Evolutionary conservation across 2,329 filamentous ascomycete species (phyloP).

Genomic region (Thielaviopsis populi): DNA sequence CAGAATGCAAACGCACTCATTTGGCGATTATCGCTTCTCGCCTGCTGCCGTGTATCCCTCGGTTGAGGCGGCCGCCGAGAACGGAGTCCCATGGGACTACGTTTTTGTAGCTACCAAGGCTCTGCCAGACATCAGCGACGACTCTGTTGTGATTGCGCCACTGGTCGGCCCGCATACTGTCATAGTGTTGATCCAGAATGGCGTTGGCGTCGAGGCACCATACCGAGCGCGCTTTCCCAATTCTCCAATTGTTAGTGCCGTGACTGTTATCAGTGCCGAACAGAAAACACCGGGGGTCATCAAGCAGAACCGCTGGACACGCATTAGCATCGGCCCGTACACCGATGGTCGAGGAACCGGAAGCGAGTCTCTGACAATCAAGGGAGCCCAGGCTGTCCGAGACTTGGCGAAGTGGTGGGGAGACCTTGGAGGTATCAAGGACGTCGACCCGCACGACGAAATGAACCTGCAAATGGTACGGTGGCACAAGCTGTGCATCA

Average conservation of each 20-base stretch:
- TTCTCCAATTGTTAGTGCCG: conserved; percentile 48
- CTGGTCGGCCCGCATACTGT: conserved; percentile 40
- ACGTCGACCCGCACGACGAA: conserved; percentile 50
- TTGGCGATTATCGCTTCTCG: conserved; percentile 50
- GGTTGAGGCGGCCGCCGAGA: conserved; percentile 37
- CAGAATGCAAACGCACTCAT: conserved; percentile 47
- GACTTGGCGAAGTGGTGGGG: conserved; percentile 40
- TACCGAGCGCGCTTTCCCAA: conserved; percentile 47
- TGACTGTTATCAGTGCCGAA: conserved; percentile 54
- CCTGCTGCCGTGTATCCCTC: conserved; percentile 49
- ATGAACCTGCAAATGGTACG: conserved; percentile 52
- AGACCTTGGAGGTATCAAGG: conserved; percentile 43
- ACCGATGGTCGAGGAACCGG: conserved; percentile 32
- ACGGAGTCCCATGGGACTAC: conserved; percentile 34
- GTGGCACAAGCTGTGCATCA: conserved; percentile 67
- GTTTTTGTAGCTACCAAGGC: conserved; percentile 58
- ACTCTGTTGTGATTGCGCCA: conserved; percentile 45
- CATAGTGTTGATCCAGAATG: conserved; percentile 56
- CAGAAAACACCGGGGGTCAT: conserved; percentile 48
- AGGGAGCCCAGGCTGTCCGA: conserved; percentile 30
- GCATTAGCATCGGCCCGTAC: conserved; percentile 55
- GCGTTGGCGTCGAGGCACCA: conserved; percentile 53
- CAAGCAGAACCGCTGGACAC: conserved; percentile 58
- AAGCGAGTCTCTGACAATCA: conserved; percentile 20
- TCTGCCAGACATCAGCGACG: conserved; percentile 47